These are phyloP conservation scores for Phallus indusiatus DNA, from an alignment of 768 basidiomycete genomes.

Conservation along the genomic window DNA sequence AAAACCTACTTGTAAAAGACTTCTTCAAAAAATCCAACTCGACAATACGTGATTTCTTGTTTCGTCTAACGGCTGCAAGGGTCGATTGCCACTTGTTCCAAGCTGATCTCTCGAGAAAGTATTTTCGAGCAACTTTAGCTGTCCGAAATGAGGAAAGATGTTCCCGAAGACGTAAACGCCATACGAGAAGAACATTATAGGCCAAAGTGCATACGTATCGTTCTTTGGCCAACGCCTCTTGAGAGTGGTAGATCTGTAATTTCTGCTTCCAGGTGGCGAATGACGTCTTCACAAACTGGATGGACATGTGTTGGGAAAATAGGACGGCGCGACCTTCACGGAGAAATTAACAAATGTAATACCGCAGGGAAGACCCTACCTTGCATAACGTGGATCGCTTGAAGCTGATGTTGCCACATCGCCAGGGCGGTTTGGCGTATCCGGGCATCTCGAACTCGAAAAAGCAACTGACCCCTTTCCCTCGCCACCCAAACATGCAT, in stretches of 20 bases:
- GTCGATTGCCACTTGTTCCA: constrained; percentile 42
- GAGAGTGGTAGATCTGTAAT: constrained; percentile 33
- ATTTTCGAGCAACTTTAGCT: constrained; percentile 45
- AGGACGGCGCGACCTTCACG: constrained; percentile 16
- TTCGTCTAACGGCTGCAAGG: constrained; percentile 33
- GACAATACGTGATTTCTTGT: constrained; percentile 38
- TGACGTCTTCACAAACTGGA: not conserved
- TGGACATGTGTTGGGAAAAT: constrained; percentile 5
- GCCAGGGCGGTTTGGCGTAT: constrained; percentile 37
- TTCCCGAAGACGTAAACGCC: constrained; percentile 47
- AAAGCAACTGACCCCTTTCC: constrained; percentile 50
- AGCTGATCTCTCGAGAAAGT: constrained; percentile 37
- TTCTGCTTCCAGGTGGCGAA: not conserved
- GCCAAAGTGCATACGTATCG: constrained; percentile 35
- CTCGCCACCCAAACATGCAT: constrained; percentile 60
- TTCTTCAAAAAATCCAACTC: constrained; percentile 23
- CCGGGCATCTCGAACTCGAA: constrained; percentile 38
- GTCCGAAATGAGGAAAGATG: constrained; percentile 41
- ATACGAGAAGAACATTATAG: constrained; percentile 35
- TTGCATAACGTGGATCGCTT: constrained; percentile 31
- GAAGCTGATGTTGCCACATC: constrained; percentile 41
- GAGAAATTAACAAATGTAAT: constrained; percentile 32
- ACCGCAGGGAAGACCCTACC: constrained; percentile 19
- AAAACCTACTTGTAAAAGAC: constrained; percentile 28
- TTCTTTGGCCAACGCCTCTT: constrained; percentile 37